These are phyloP conservation scores for Danielia oregonensis DNA, from an alignment of 805 yeast genomes.

Conservation along the genomic window DNA sequence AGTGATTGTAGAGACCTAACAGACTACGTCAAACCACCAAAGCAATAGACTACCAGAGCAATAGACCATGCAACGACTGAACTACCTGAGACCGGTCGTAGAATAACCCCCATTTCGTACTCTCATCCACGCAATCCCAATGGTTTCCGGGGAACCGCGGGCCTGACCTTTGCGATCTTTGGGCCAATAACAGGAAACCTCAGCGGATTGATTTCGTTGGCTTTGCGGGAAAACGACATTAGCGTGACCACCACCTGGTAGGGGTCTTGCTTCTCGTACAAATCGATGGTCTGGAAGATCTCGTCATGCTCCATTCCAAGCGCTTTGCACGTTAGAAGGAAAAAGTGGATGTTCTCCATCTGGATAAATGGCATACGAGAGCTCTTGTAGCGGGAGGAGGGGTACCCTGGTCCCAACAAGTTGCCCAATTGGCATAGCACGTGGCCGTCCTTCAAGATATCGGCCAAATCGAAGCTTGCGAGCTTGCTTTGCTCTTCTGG, in stretches of 20 bases:
- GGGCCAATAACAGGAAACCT: conserved; percentile 37
- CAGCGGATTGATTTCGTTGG: conserved; percentile 39
- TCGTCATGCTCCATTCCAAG: conserved; percentile 80
- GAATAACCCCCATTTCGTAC: too few relatives aligned
- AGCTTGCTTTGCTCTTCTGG: conserved; percentile 4
- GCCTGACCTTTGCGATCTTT: conserved; percentile 41
- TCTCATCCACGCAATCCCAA: too few relatives aligned
- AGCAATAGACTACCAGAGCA: too few relatives aligned
- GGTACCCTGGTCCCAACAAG: conserved; percentile 23
- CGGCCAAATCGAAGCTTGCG: conserved; percentile 42
- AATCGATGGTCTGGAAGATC: conserved; percentile 72
- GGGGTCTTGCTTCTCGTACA: conserved; percentile 71
- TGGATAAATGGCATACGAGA: conserved; percentile 70
- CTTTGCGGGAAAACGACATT: conserved; percentile 68
- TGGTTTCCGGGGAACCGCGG: conserved; percentile 59
- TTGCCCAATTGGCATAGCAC: conserved; percentile 34
- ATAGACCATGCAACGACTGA: too few relatives aligned
- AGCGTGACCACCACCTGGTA: conserved; percentile 73
- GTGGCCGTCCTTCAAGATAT: conserved; percentile 57
- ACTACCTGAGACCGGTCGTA: too few relatives aligned
- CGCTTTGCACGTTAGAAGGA: conserved; percentile 55
- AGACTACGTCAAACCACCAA: too few relatives aligned
- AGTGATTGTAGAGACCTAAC: too few relatives aligned
- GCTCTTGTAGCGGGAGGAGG: conserved; percentile 47
- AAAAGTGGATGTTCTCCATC: conserved; percentile 82